Conservation (phyloP, 257 asterid species). For the Nicotiana noctiflora region DNA sequence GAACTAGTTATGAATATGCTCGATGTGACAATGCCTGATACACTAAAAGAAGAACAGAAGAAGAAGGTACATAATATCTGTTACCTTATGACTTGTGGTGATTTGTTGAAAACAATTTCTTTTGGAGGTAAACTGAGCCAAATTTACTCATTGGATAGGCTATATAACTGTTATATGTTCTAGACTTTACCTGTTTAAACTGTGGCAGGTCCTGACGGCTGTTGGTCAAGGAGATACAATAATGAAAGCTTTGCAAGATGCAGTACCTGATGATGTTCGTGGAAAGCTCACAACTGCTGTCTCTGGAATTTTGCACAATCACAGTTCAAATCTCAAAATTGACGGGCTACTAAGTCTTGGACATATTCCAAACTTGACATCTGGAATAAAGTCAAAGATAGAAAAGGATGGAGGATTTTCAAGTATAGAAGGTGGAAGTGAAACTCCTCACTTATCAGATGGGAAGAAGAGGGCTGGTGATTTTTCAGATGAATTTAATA, state of each 20-base stretch:
- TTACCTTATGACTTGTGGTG: slow-evolving; percentile 4
- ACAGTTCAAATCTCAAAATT: slow-evolving; percentile 47
- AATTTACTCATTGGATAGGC: neutral
- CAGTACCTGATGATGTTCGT: slow-evolving; percentile 94
- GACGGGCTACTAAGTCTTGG: slow-evolving; percentile 37
- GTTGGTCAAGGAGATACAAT: slow-evolving; percentile 82
- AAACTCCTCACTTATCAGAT: slow-evolving; percentile 31
- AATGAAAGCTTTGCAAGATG: slow-evolving; percentile 86
- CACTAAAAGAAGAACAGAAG: slow-evolving; percentile 70
- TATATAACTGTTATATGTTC: slow-evolving; percentile 3
- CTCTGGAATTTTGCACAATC: slow-evolving; percentile 57
- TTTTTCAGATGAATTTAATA: slow-evolving; percentile 28
- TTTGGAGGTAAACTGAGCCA: neutral
- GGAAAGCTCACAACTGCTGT: slow-evolving; percentile 72
- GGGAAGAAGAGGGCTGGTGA: slow-evolving; percentile 27
- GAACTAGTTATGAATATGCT: slow-evolving; percentile 74
- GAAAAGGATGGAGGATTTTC: slow-evolving; percentile 20
- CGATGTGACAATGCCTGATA: slow-evolving; percentile 67
- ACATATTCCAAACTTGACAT: slow-evolving; percentile 32
- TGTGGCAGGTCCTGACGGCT: slow-evolving; percentile 70
- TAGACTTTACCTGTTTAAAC: neutral
- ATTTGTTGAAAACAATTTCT: neutral
- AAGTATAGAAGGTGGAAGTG: slow-evolving; percentile 22
- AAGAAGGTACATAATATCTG: slow-evolving; percentile 50
- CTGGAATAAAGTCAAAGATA: slow-evolving; percentile 33